phyloP scores from a whole-genome alignment of 805 yeast species.

The Candida caryicola region DNA sequence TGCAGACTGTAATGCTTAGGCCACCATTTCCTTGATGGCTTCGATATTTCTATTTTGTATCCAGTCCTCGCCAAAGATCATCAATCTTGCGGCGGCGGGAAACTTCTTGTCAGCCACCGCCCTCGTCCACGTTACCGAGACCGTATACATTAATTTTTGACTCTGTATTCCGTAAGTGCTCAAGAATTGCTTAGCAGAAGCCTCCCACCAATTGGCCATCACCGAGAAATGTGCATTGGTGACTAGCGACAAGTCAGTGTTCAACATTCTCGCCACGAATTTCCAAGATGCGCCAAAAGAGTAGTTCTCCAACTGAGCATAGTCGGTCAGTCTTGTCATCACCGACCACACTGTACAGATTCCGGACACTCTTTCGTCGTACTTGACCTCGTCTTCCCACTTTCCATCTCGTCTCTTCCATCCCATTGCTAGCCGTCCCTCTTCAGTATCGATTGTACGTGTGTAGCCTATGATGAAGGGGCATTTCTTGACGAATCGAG shows the following conservation, averaged over 20 bases:
- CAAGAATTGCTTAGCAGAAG: slow-evolving; percentile 57
- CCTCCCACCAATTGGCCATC: slow-evolving; percentile 90
- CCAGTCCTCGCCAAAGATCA: slow-evolving; percentile 83
- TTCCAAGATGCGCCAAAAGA: slow-evolving; percentile 54
- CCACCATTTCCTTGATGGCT: slow-evolving; percentile 44
- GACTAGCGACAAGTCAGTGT: slow-evolving; percentile 48
- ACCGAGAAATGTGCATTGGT: slow-evolving; percentile 69
- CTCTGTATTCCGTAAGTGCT: slow-evolving; percentile 69
- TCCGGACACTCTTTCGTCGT: slow-evolving; percentile 86
- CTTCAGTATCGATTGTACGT: slow-evolving; percentile 72
- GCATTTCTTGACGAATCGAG: slow-evolving; percentile 88
- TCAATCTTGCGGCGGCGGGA: slow-evolving; percentile 77
- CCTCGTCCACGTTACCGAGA: slow-evolving; percentile 53
- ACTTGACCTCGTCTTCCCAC: slow-evolving; percentile 63
- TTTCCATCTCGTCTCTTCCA: slow-evolving; percentile 61
- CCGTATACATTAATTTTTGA: slow-evolving; percentile 50
- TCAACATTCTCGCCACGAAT: slow-evolving; percentile 68
- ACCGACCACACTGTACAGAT: slow-evolving; percentile 78
- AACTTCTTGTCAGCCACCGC: slow-evolving; percentile 48
- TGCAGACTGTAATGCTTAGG: neutral
- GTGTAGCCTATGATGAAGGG: slow-evolving; percentile 84
- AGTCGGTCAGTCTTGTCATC: slow-evolving; percentile 48
- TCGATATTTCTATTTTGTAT: slow-evolving; percentile 42
- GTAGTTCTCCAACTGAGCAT: slow-evolving; percentile 28
- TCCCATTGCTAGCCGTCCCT: slow-evolving; percentile 83